Base-by-base conservation (phyloP, 306 rosid species). In the Sicyos edulis region DNA sequence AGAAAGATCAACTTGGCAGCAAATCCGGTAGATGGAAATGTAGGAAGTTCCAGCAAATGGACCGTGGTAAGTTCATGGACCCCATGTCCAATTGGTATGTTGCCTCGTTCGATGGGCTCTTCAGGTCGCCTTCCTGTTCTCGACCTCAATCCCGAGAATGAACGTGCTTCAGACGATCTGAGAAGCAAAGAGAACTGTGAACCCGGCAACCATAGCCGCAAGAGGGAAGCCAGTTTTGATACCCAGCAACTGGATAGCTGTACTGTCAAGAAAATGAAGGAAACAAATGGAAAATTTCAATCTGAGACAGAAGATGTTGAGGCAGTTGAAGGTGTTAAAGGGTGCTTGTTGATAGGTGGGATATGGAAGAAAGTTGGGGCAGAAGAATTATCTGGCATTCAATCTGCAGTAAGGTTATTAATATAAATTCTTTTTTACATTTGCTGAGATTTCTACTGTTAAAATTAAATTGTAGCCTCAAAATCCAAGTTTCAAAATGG, bases 81-180 rank as follows among this genome's bases (percentile, higher is more conserved):
- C 68, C 88, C 86, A 1, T 95, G 99, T 78, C 99, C 97, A 3
- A 85, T 95, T 22, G 99, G 99, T 75, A 89, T 85, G 97, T 79
- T 95, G 84, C 96, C 97, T 40, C 87, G 80, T 26, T 70, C 79
- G 22, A 80, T 77, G 2, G 88, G 97, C 22, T 81, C 89, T 49
- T 87, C 96, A 1, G 90, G 99, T 17, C 51, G 79, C 65, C 85
- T 82, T 76, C 96, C 99, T 10, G 73, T 77, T 51, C 91, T 93
- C 6, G 86, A 91, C 78, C 47, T 6, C 69, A 50, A 58, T 34
- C 75, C 34, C 10, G 57, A 69, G 15, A 10, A 15, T 3, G 26
- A 57, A 50, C 65, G 75, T 53, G 74, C 75, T 76, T 52, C 75
- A 3, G 80, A 76, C 20, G 42, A 47, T 65, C 34, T 37, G 8